Conservation (phyloP, 1,284 basidiomycete genomes). For the Cryptococcus sp. region DNA sequence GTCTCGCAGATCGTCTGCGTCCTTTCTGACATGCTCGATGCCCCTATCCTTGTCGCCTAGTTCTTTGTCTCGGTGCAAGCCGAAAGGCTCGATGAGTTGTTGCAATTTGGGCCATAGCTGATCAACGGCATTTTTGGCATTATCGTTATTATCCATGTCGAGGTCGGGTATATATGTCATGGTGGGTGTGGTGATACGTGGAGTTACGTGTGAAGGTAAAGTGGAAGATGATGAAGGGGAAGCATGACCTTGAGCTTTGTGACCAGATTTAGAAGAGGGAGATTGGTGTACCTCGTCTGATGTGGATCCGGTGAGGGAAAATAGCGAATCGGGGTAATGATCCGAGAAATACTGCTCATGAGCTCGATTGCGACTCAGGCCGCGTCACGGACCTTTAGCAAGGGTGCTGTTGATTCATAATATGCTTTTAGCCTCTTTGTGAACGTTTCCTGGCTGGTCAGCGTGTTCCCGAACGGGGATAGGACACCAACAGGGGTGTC, state of each 20-base stretch:
- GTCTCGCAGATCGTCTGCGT: constrained; percentile 46
- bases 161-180: not conserved
- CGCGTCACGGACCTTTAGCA: constrained; percentile 54
- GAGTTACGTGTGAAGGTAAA: not conserved
- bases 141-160: not conserved
- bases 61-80: constrained; percentile 15
- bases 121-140: constrained; percentile 25
- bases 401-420: constrained; percentile 80
- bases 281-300: constrained; percentile 71
- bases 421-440: constrained; percentile 73
- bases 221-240: constrained; percentile 12
- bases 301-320: constrained; percentile 71
- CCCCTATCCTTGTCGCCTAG: constrained; percentile 15
- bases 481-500: constrained; percentile 67
- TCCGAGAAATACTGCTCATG: constrained; percentile 60
- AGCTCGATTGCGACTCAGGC: constrained; percentile 1
- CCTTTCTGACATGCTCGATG: constrained; percentile 29
- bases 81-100: constrained; percentile 40
- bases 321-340: constrained; percentile 57
- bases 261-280: not conserved
- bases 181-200: not conserved
- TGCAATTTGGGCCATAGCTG: constrained; percentile 47
- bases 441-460: constrained; percentile 65
- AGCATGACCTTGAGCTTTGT: not conserved
- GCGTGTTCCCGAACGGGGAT: not conserved